These are phyloP conservation scores for Obba rivulosa DNA, from an alignment of 768 basidiomycete species.

Conservation along the genomic window DNA sequence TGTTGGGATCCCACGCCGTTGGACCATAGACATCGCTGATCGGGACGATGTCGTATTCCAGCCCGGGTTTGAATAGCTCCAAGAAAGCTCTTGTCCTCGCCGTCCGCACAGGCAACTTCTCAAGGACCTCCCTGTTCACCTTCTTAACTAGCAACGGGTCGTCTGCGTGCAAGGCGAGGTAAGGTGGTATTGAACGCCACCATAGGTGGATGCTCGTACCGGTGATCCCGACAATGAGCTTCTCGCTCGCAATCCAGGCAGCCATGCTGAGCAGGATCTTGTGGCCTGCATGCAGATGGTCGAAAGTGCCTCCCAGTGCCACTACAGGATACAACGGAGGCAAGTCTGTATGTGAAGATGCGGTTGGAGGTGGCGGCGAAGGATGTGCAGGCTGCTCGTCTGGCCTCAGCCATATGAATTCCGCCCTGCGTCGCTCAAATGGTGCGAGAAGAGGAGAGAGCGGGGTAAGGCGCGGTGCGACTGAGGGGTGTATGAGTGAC, in stretches of 20 bases:
- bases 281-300: constrained; percentile 96
- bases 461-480: constrained; percentile 4
- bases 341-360: constrained; percentile 8
- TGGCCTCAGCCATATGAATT: constrained; percentile 12
- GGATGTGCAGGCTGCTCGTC: constrained; percentile 11
- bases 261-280: constrained; percentile 94
- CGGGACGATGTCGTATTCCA: constrained; percentile 64
- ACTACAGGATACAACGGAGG: constrained; percentile 53
- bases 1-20: constrained; percentile 77
- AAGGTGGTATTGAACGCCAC: neutral
- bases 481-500: neutral
- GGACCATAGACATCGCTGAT: constrained; percentile 89
- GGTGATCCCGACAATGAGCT: constrained; percentile 88
- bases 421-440: neutral
- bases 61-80: constrained; percentile 56
- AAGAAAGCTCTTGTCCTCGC: constrained; percentile 64
- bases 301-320: constrained; percentile 94
- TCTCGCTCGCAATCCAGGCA: constrained; percentile 71
- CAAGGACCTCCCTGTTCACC: constrained; percentile 58
- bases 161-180: constrained; percentile 34
- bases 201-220: constrained; percentile 39
- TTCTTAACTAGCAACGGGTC: constrained; percentile 71
- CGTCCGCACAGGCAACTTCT: constrained; percentile 54
- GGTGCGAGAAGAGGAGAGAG: constrained; percentile 6
- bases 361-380: constrained; percentile 2